A percentile compares a stretch with the other conserved stretches of the same genome.
Evolutionary conservation across 805 yeast species (phyloP).

Genomic region (Candida ortonii): DNA sequence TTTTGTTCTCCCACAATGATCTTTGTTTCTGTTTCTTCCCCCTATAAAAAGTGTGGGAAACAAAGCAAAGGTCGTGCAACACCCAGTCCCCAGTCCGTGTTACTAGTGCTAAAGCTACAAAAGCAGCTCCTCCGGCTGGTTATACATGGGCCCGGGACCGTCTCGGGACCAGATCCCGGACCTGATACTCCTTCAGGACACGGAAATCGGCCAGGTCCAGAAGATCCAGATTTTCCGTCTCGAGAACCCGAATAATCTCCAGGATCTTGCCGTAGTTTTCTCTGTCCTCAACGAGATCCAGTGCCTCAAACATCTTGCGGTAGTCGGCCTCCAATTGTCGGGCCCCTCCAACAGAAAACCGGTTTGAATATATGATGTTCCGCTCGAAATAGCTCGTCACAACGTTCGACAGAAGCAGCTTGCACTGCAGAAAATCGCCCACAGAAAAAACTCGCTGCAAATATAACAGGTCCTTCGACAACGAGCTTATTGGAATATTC

Average conservation of each 20-base stretch:
- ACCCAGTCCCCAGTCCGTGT: no score
- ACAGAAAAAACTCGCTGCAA: conserved; percentile 31
- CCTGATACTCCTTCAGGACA: conserved; percentile 12
- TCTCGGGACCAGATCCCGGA: conserved; percentile 16
- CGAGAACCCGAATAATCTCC: conserved; percentile 19
- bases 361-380: conserved; percentile 37
- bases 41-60: no score
- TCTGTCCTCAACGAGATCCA: conserved; percentile 23
- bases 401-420: conserved; percentile 25
- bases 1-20: no score
- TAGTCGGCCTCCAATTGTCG: conserved; percentile 34
- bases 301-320: conserved; percentile 27
- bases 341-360: conserved; percentile 36
- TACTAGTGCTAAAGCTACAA: no score
- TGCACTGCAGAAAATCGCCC: conserved; percentile 29
- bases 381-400: conserved; percentile 38
- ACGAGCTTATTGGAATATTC: conserved; percentile 22
- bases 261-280: conserved; percentile 19
- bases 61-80: no score
- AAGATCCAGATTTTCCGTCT: conserved; percentile 1
- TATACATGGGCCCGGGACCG: conserved; percentile 3
- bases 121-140: no score
- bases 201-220: conserved; percentile 1
- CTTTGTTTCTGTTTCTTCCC: no score
- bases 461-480: conserved; percentile 30